These are phyloP conservation scores for Gymnopilus junonius DNA, from an alignment of 768 basidiomycete genomes.

Conservation along the genomic window DNA sequence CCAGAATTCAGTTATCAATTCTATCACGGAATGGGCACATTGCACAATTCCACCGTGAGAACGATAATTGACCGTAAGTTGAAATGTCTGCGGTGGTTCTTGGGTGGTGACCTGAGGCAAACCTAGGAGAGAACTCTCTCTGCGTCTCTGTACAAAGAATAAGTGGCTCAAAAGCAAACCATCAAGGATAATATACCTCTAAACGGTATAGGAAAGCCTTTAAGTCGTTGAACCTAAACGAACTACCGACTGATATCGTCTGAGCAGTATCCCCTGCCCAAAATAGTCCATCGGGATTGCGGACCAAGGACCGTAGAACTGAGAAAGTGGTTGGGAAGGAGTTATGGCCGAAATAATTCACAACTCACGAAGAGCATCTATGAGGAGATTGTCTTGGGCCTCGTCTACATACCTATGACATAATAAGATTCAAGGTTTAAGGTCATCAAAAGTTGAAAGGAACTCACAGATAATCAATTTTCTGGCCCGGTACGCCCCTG, in stretches of 20 bases:
- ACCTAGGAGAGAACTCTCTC: not conserved
- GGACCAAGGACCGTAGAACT: constrained; percentile 69
- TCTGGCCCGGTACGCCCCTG: constrained; percentile 40
- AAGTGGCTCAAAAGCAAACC: not conserved
- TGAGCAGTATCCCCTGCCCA: constrained; percentile 86
- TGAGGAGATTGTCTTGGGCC: constrained; percentile 71
- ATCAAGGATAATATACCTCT: constrained; percentile 46
- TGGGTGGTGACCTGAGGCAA: constrained; percentile 12
- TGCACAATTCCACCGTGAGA: constrained; percentile 75
- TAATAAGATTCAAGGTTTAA: not conserved
- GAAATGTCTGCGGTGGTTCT: constrained; percentile 43
- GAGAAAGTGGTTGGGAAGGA: not conserved
- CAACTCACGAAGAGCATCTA: constrained; percentile 60
- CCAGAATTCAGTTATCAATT: constrained; percentile 65
- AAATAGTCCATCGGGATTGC: constrained; percentile 68
- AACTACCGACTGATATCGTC: constrained; percentile 73
- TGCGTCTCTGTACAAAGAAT: constrained; percentile 8
- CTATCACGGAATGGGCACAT: constrained; percentile 67
- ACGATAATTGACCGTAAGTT: constrained; percentile 70
- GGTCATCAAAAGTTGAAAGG: not conserved
- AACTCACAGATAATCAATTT: constrained; percentile 60
- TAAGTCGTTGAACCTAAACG: constrained; percentile 73
- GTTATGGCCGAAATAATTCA: not conserved
- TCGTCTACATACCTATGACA: constrained; percentile 69
- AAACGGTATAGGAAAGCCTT: constrained; percentile 67